Evolutionary conservation across 306 rosid genomes (phyloP).

Genomic region (Medicago truncatula): DNA sequence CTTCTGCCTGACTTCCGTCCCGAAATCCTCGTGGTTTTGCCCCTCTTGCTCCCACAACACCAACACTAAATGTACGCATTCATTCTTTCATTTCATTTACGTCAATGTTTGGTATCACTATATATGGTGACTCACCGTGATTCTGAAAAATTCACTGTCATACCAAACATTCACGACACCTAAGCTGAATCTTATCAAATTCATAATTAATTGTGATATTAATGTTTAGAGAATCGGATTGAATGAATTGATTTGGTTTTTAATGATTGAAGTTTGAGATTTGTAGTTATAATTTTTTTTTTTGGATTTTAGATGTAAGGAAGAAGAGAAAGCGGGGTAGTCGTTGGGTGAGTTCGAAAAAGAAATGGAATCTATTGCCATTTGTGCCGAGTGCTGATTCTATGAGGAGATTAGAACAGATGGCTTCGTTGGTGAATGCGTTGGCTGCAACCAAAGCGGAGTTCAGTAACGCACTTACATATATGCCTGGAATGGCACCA

Average conservation of each 20-base stretch:
- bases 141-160: no score
- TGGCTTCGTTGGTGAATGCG: slow-evolving; percentile 92
- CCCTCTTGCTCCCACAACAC: slow-evolving; percentile 56
- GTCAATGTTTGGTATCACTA: no score
- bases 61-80: slow-evolving; percentile 52
- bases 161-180: no score
- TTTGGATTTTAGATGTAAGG: slow-evolving; percentile 49
- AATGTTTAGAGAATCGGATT: not conserved
- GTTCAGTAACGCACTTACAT: slow-evolving; percentile 75
- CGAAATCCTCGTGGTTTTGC: slow-evolving; percentile 80
- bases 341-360: slow-evolving; percentile 63
- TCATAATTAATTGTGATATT: not conserved
- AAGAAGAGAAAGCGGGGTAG: slow-evolving; percentile 67
- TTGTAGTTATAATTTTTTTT: not conserved
- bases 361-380: slow-evolving; percentile 69
- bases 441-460: slow-evolving; percentile 70
- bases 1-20: slow-evolving; percentile 77
- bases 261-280: not conserved
- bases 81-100: not conserved
- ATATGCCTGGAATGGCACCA: slow-evolving; percentile 77
- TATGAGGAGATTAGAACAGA: slow-evolving; percentile 71
- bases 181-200: not conserved
- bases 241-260: not conserved
- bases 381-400: slow-evolving; percentile 72
- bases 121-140: no score